Conservation (phyloP, 345 rosid genomes). For the Abelmoschus esculentus region DNA sequence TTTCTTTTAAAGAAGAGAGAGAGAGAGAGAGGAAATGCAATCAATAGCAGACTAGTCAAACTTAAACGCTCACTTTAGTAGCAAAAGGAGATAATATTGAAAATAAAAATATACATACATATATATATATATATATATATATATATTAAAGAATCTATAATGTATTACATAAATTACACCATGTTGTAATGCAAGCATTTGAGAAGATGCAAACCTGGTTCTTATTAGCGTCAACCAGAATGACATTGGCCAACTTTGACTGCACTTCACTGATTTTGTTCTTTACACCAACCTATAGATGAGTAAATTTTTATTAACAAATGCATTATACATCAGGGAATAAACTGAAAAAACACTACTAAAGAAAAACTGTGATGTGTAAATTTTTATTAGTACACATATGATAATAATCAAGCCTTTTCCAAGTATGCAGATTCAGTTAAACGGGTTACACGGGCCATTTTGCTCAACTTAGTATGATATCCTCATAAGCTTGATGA, state of each 20-base stretch:
- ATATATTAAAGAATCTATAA: background rate
- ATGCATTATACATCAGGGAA: background rate
- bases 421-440: background rate
- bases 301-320: slow-evolving; percentile 11
- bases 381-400: background rate
- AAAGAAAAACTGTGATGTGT: background rate
- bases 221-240: slow-evolving; percentile 55
- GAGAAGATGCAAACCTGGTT: slow-evolving; percentile 46
- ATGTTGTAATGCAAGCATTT: background rate
- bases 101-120: slow-evolving; percentile 6
- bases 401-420: background rate
- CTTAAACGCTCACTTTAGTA: background rate
- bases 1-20: background rate
- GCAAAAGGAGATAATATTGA: background rate
- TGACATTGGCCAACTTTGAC: slow-evolving; percentile 31
- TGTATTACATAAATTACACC: background rate
- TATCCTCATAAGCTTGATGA: background rate
- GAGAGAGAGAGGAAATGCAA: background rate
- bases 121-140: too few relatives aligned
- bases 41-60: background rate
- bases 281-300: slow-evolving; percentile 78
- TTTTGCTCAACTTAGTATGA: background rate
- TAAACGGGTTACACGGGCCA: background rate
- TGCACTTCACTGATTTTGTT: slow-evolving; percentile 54
- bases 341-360: background rate